Evolutionary conservation across 805 yeast genomes (phyloP), one percentile per base, ranked within the genome.

Genomic region (Metschnikowia lunata): DNA sequence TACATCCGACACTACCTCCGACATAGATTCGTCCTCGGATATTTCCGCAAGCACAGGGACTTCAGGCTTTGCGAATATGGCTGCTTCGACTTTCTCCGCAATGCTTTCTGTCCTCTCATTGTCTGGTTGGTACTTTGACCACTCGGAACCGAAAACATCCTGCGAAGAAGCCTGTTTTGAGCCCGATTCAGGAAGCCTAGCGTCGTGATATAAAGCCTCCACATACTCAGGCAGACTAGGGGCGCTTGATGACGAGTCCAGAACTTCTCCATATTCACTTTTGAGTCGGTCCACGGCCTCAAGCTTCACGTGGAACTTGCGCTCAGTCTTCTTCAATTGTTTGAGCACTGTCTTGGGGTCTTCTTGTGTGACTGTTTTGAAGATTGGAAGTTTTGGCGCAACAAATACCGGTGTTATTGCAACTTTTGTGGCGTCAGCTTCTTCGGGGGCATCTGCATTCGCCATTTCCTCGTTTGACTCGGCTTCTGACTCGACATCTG

Each of bases 241-340:
- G 7, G 13, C 35, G 2, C 31, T 8, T 5, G 41, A 35, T 8
- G 30, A 43, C 8, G 46, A 30, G 26, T 45, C 49, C 27, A 43
- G 41, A 23, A 42, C 43, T 11, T 37, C 34, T 7, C 48, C 51
- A 3, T 45, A 36, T 33, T 51, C 49, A 8, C 36, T 28, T 18
- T 44, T 41, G 26, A 53, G 45, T n/a, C 43, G 43, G 2, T 46
- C 43, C 5, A 51, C 52, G 18, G 54, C 42, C 5, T 46, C 43
- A 9, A 53, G 47, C 34, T 47, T 49, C 26, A 53, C 36, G 12
- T 49, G 36, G 43, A 47, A 53, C 26, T 36, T 51, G 39, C 41
- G 40, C 27, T 53, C 50, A 2, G 57, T 50, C 4, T 31, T 35
- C 30, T 37, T 46, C 27, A 53, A 42, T 33, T 48, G 45, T 41